These are phyloP conservation scores for Geosmithia morbida DNA, from an alignment of 2,329 filamentous ascomycete genomes.

Conservation along the genomic window DNA sequence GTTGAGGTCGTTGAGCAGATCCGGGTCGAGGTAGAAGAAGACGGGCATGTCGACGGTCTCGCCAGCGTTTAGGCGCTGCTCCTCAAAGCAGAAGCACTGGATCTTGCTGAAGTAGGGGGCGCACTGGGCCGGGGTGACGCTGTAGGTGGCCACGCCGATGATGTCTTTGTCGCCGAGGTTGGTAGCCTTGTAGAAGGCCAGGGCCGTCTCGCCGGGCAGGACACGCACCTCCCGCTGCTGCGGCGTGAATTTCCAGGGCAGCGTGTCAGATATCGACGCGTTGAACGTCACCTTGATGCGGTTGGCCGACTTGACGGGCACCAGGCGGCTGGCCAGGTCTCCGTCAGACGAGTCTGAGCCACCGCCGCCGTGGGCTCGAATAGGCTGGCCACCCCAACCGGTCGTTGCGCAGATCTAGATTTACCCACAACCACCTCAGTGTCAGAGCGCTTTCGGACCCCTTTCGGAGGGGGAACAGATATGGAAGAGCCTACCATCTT, in stretches of 20 bases:
- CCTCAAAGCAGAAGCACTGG: slow-evolving; percentile 98
- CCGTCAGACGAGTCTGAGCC: slow-evolving; percentile 31
- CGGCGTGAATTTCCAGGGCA: slow-evolving; percentile 94
- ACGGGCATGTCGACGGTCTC: slow-evolving; percentile 99
- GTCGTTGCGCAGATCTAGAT: slow-evolving; percentile 66
- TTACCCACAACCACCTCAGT: neutral
- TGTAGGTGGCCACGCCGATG: slow-evolving; percentile 95
- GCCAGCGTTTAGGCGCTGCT: slow-evolving; percentile 82
- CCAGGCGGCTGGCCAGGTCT: slow-evolving; percentile 63
- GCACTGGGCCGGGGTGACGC: slow-evolving; percentile 88
- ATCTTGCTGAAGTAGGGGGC: slow-evolving; percentile 99
- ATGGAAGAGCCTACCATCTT: slow-evolving; percentile 59
- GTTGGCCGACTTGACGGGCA: slow-evolving; percentile 65
- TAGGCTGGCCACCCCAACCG: slow-evolving; percentile 85
- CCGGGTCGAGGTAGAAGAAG: slow-evolving; percentile 97
- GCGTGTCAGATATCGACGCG: slow-evolving; percentile 82
- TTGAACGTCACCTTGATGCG: slow-evolving; percentile 94
- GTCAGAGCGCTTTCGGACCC: neutral
- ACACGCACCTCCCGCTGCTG: slow-evolving; percentile 96
- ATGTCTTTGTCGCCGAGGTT: slow-evolving; percentile 86
- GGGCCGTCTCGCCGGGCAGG: slow-evolving; percentile 85
- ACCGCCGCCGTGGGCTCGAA: slow-evolving; percentile 55
- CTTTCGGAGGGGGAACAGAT: neutral
- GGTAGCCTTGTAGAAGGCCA: slow-evolving; percentile 95
- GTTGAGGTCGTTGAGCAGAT: slow-evolving; percentile 79